Base-by-base conservation (phyloP, 768 basidiomycete species). In the Boletus fagicola region DNA sequence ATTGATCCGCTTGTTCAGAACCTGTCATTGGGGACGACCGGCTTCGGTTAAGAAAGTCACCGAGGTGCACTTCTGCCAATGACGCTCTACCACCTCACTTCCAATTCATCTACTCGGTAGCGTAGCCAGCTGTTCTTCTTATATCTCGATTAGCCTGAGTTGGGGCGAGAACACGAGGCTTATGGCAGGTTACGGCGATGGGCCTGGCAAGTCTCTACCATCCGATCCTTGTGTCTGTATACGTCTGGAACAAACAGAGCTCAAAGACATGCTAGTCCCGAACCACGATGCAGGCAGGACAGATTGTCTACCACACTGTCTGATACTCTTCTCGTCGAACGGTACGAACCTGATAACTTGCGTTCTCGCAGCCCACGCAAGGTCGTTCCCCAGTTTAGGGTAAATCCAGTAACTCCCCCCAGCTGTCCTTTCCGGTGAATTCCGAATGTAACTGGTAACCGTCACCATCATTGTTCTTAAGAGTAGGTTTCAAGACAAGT, bases 401-500 rank as follows among this genome's bases (percentile, higher is more conserved):
- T 50, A 53, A n/a, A 46, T 51, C 39, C 20, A 61, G 24, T 28
- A 24, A 18, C 31, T 11, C 18, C n/a, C 35, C 39, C n/a, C 28
- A 54, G 10, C 18, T 15, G 38, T 36, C 35, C 42, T 36, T 36
- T 28, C 40, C 20, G 44, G 20, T 43, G 52, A 26, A 38, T n/a
- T 31, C 35, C 44, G 48, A 49, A n/a, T 26, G 26, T 59, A 16
- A 58, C 55, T 30, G n/a, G n/a, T n/a, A n/a, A n/a, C 52, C 47
- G 20, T 36, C 39, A 42, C 59, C 20, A 43, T 33, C 51, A 49
- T 12, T 3, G 38, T 33, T 36, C 28, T 46, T n/a, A n/a, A n/a
- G n/a, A n/a, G 45, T 40, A 44, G 31, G 44, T 65, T 65, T 51
- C 43, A 28, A 62, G 59, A 22, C 31, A 28, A n/a, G 30, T 31